Base-by-base conservation (phyloP, 352 stramenopile genomes). In the Thraustochytrium striatum region DNA sequence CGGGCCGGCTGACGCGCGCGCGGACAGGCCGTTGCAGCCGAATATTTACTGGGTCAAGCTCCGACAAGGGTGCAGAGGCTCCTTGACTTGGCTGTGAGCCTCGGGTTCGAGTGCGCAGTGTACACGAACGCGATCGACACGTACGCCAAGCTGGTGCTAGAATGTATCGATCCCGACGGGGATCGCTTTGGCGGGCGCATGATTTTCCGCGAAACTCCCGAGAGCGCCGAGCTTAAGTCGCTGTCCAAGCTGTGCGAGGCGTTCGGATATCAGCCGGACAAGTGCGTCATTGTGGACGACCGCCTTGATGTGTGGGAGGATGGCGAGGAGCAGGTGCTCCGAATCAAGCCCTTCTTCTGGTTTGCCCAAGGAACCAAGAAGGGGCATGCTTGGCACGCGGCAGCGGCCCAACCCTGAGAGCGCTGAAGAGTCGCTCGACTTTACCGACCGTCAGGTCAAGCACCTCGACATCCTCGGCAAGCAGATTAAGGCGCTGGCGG, bases 11-110 rank as follows among this genome's bases (percentile, higher is more conserved):
- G 39, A 47, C 39, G 39, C 39, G 39, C 39, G 5, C 39, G 39
- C 39, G 39, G 5, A 13, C 13, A 70, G 59, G 5, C 65, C 65
- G 50, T 47, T 55, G n/a, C 30, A 61, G 41, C 65, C 65, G 11
- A n/a, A 30, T 7, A 41, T 43, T 25, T 75, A 38, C 35, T 75
- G 65, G 65, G 39, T 72, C 44, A 75, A 75, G 35, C 30, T 75
- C 5, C 65, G 65, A 28, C 65, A 39, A 19, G 65, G 65, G 11
- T 30, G 32, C 19, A 32, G 65, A 38, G 35, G 33, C 30, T 25
- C 68, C 41, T 25, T 75, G 44, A 32, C 65, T 7, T 28, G 36
- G 35, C 44, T 61, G 16, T 38, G 52, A 9, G 44, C n/a, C 21
- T 75, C 41, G 52, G 52, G 13, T 61, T 75, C 25, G 32, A 35